phyloP scores from a whole-genome alignment of 169 alveolate species.

The Cryptosporidium tyzzeri region DNA sequence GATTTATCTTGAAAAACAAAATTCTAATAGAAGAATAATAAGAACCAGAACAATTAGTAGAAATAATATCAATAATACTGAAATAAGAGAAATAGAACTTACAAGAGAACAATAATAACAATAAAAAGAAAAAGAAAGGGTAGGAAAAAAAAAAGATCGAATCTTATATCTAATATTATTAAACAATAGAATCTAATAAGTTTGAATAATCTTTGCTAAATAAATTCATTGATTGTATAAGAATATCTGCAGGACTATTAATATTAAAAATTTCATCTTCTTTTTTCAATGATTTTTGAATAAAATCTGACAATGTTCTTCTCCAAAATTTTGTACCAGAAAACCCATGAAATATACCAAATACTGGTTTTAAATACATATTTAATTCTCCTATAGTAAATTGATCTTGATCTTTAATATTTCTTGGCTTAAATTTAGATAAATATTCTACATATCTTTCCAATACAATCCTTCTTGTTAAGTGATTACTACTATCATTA shows the following conservation, averaged over 20 bases:
- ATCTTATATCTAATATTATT: too few species aligned
- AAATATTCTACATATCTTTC: conserved; percentile 78
- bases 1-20: neutral
- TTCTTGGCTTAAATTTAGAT: conserved; percentile 47
- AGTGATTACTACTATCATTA: conserved; percentile 3
- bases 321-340: conserved; percentile 78
- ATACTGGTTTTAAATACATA: conserved; percentile 82
- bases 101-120: neutral
- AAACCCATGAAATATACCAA: conserved; percentile 86
- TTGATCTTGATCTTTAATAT: conserved; percentile 73
- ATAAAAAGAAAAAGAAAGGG: too few species aligned
- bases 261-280: neutral
- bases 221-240: neutral
- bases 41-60: too few species aligned
- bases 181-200: neutral
- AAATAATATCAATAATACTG: too few species aligned
- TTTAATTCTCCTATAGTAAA: conserved; percentile 59
- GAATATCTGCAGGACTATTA: conserved; percentile 7
- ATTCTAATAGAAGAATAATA: neutral
- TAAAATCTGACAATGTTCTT: conserved; percentile 15
- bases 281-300: neutral
- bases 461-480: conserved; percentile 81
- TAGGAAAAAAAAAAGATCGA: too few species aligned
- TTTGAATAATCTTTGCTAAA: conserved; percentile 25
- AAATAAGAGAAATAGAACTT: neutral